Evolutionary conservation across 306 rosid genomes (phyloP).

Genomic region (Oemleria cerasiformis): DNA sequence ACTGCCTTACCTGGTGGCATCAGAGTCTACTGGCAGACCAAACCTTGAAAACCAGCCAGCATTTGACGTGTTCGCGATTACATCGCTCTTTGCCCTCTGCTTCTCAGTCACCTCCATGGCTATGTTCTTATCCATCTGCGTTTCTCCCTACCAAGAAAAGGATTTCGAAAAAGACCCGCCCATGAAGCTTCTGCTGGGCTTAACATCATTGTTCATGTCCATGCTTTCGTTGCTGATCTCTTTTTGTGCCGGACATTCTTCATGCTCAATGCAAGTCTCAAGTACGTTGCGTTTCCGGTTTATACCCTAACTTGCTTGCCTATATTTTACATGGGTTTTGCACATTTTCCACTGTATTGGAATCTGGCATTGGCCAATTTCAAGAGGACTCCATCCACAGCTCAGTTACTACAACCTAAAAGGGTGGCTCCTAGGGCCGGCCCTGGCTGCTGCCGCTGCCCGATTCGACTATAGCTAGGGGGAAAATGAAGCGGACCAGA

Average conservation of each 20-base stretch:
- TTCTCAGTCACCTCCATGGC: constrained; percentile 44
- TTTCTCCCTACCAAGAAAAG: constrained; percentile 36
- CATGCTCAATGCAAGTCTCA: constrained; percentile 31
- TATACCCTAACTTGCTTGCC: constrained; percentile 45
- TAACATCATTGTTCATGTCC: constrained; percentile 48
- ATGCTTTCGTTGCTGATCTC: constrained; percentile 42
- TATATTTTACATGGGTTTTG: constrained; percentile 29
- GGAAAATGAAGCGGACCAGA: too few species aligned
- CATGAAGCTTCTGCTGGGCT: constrained; percentile 35
- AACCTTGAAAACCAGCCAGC: constrained; percentile 20
- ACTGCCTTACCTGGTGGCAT: constrained; percentile 32
- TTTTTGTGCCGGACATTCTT: constrained; percentile 48
- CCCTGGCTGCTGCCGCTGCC: too few species aligned
- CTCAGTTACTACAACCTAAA: neutral
- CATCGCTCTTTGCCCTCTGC: constrained; percentile 41
- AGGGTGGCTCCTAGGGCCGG: constrained; percentile 23
- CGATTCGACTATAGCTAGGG: too few species aligned
- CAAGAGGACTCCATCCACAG: neutral
- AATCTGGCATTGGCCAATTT: constrained; percentile 41
- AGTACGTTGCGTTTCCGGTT: constrained; percentile 24
- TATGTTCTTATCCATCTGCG: constrained; percentile 50
- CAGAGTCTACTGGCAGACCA: constrained; percentile 27
- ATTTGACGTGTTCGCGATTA: constrained; percentile 38
- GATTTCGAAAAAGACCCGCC: constrained; percentile 45
- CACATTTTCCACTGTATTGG: constrained; percentile 47